Percentiles rank a stretch among this genome's conserved stretches.
These are phyloP conservation scores for Ceratocystis alfenasii DNA, from an alignment of 2,329 filamentous ascomycete species.

Conservation along the genomic window DNA sequence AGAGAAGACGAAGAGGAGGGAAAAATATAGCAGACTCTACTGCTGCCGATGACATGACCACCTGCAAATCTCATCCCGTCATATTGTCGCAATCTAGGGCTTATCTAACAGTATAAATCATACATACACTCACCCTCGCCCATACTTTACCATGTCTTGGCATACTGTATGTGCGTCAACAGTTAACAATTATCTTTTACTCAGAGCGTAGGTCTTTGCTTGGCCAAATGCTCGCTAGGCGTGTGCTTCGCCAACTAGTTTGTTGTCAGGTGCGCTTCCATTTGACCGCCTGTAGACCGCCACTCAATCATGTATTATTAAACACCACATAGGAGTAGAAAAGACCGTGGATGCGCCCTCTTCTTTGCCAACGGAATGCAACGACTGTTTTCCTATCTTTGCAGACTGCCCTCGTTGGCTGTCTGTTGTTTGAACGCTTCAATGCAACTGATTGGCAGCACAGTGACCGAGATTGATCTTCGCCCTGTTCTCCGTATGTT, in stretches of 20 bases:
- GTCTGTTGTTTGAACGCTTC: no score
- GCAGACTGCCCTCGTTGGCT: no score
- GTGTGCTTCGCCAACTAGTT: not conserved
- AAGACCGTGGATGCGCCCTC: no score
- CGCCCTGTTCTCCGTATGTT: no score
- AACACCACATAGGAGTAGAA: no score
- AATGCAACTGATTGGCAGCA: not conserved
- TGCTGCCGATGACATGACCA: not conserved
- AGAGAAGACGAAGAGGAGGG: no score
- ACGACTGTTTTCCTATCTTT: no score
- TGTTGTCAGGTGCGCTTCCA: not conserved
- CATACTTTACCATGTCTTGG: not conserved
- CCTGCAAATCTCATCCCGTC: not conserved
- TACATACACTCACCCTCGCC: not conserved
- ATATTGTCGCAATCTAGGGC: not conserved
- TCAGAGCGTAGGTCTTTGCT: not conserved
- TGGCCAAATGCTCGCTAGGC: not conserved
- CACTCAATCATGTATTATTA: no score
- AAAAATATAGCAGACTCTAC: no score
- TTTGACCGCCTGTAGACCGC: not conserved
- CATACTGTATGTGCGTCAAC: not conserved
- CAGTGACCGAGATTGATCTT: not conserved
- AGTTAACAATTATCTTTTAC: not conserved
- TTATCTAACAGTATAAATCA: not conserved
- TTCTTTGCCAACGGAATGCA: no score